These are phyloP conservation scores for Teratosphaeria destructans DNA, from an alignment of 2,329 filamentous ascomycete genomes.

Conservation along the genomic window DNA sequence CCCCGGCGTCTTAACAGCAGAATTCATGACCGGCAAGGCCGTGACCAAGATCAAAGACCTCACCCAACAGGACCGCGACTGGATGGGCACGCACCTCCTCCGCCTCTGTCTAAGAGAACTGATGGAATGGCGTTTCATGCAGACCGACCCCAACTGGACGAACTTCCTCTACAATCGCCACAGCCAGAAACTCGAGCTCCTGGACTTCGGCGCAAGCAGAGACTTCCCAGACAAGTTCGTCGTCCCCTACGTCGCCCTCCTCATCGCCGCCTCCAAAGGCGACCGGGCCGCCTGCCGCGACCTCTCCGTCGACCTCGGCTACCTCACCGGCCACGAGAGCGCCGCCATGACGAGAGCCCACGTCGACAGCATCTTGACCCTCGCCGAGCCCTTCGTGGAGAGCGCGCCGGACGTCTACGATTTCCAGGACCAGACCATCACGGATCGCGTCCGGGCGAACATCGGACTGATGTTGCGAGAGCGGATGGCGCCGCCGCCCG, in stretches of 20 bases:
- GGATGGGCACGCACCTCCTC: constrained; percentile 90
- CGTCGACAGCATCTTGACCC: constrained; percentile 72
- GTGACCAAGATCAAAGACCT: constrained; percentile 69
- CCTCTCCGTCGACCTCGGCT: constrained; percentile 45
- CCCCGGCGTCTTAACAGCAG: constrained; percentile 81
- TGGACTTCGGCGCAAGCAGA: constrained; percentile 89
- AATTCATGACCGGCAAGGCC: constrained; percentile 74
- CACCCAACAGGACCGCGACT: constrained; percentile 76
- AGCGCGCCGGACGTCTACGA: constrained; percentile 77
- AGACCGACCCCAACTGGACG: constrained; percentile 98
- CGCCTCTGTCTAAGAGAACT: constrained; percentile 89
- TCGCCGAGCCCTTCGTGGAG: constrained; percentile 80
- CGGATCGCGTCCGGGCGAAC: constrained; percentile 74
- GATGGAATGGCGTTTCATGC: constrained; percentile 93
- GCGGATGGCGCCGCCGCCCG: constrained; percentile 77
- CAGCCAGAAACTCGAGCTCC: constrained; percentile 63
- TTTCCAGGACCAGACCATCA: constrained; percentile 90
- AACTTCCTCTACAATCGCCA: constrained; percentile 85
- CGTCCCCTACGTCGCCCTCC: constrained; percentile 63
- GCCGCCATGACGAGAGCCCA: constrained; percentile 82
- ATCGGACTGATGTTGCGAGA: constrained; percentile 93
- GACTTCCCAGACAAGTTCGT: constrained; percentile 78
- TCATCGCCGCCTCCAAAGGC: constrained; percentile 63
- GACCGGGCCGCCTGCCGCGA: constrained; percentile 21
- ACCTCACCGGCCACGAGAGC: constrained; percentile 84